Conservation (phyloP, 306 rosid species). For the Cyclanthera cordifolia region DNA sequence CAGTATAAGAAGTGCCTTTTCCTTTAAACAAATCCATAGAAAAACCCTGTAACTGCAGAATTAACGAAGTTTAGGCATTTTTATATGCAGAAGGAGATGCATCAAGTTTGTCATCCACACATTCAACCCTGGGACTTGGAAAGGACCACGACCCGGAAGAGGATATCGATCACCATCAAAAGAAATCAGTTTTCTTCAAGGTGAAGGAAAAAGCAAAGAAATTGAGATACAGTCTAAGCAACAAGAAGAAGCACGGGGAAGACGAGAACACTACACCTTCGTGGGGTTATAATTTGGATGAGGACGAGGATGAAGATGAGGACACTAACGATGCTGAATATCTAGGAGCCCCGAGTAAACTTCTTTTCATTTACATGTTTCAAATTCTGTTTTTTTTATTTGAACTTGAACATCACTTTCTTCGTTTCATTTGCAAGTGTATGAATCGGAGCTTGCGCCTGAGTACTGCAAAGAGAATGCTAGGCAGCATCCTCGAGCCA, state of each 20-base stretch:
- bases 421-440: constrained; percentile 35
- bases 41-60: background rate
- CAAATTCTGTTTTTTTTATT: background rate
- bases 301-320: constrained; percentile 23
- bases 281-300: constrained; percentile 26
- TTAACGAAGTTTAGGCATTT: background rate
- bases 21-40: background rate
- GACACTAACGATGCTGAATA: constrained; percentile 46
- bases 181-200: constrained; percentile 79
- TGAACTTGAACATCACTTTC: background rate
- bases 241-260: constrained; percentile 48
- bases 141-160: constrained; percentile 45
- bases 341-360: constrained; percentile 64
- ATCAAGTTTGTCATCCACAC: constrained; percentile 24
- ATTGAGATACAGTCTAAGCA: constrained; percentile 52
- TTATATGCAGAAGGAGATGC: constrained; percentile 31
- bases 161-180: constrained; percentile 48
- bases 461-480: constrained; percentile 29
- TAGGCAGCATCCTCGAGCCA: constrained; percentile 37
- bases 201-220: constrained; percentile 89
- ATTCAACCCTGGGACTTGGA: constrained; percentile 18
- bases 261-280: constrained; percentile 33
- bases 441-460: constrained; percentile 59
- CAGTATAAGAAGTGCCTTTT: background rate
- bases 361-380: background rate